Conservation (phyloP, 1,284 basidiomycete genomes). For the Cutaneotrichosporon sp. region DNA sequence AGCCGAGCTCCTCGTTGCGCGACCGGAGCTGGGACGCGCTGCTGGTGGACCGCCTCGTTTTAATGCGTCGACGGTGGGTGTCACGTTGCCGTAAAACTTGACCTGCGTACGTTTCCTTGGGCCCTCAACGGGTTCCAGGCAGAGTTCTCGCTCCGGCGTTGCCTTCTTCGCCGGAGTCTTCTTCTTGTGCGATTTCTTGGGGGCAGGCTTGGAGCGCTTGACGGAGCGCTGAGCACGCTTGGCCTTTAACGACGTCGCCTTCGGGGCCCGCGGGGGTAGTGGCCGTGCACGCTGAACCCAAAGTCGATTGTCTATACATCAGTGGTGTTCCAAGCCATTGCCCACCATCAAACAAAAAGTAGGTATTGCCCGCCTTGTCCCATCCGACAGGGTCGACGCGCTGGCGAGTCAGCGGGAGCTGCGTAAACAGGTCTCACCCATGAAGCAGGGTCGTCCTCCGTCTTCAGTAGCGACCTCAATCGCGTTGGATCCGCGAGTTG, state of each 20-base stretch:
- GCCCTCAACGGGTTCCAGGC: constrained; percentile 26
- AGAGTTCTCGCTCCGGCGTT: constrained; percentile 17
- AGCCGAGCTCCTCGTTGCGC: constrained; percentile 24
- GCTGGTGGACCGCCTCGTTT: constrained; percentile 30
- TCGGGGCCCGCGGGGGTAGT: constrained; percentile 31
- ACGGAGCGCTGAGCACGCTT: constrained; percentile 32
- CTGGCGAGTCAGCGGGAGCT: constrained; percentile 29
- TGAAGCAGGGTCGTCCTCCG: constrained; percentile 55
- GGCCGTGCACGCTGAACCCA: constrained; percentile 57
- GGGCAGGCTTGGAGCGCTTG: constrained; percentile 15
- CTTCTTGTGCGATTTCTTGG: constrained; percentile 36
- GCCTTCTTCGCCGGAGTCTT: constrained; percentile 1
- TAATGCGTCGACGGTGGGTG: constrained; percentile 40
- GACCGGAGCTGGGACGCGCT: constrained; percentile 17
- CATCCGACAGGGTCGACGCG: constrained; percentile 58
- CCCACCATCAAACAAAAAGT: constrained; percentile 59
- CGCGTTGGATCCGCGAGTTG: constrained; percentile 57
- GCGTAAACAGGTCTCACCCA: constrained; percentile 49
- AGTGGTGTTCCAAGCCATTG: background rate
- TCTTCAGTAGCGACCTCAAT: constrained; percentile 56
- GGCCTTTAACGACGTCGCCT: constrained; percentile 43
- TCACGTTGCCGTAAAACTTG: constrained; percentile 45
- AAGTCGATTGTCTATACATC: constrained; percentile 56
- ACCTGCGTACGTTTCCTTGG: constrained; percentile 39
- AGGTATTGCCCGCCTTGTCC: constrained; percentile 58